Conservation (phyloP, 768 basidiomycete genomes). For the Pleurotus tuoliensis region DNA sequence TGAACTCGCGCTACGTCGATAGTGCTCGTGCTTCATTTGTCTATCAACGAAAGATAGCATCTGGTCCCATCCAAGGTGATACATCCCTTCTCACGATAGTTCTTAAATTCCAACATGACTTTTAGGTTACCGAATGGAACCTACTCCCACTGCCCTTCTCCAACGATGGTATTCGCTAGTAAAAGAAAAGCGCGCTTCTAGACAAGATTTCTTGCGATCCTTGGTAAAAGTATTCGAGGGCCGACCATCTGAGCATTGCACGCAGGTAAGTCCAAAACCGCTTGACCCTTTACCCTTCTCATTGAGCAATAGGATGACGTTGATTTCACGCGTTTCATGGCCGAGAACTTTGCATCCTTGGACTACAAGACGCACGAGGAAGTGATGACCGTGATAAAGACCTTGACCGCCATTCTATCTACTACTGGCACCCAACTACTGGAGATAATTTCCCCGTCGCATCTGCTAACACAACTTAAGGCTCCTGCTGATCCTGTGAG, state of each 20-base stretch:
- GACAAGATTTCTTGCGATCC: constrained; percentile 85
- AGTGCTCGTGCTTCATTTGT: constrained; percentile 80
- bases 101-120: neutral
- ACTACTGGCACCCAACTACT: constrained; percentile 81
- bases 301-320: constrained; percentile 60
- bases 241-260: constrained; percentile 45
- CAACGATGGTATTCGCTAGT: constrained; percentile 90
- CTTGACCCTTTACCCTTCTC: neutral
- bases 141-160: constrained; percentile 68
- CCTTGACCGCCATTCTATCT: constrained; percentile 70
- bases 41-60: constrained; percentile 65
- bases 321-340: constrained; percentile 87
- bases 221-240: constrained; percentile 84
- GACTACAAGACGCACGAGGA: constrained; percentile 98
- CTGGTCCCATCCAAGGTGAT: constrained; percentile 51
- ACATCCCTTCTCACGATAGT: neutral
- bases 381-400: constrained; percentile 78
- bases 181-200: constrained; percentile 81
- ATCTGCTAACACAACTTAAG: constrained; percentile 62
- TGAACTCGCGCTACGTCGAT: constrained; percentile 80
- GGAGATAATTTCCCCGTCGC: constrained; percentile 66
- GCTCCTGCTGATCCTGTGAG: constrained; percentile 14
- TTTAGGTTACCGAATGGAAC: constrained; percentile 63
- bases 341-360: constrained; percentile 88
- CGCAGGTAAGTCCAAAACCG: constrained; percentile 41